A percentile compares a stretch with the other conserved stretches of the same genome.
These are phyloP conservation scores for Ploettnerulaceae sp. DNA, from an alignment of 2,329 filamentous ascomycete genomes.

Conservation along the genomic window DNA sequence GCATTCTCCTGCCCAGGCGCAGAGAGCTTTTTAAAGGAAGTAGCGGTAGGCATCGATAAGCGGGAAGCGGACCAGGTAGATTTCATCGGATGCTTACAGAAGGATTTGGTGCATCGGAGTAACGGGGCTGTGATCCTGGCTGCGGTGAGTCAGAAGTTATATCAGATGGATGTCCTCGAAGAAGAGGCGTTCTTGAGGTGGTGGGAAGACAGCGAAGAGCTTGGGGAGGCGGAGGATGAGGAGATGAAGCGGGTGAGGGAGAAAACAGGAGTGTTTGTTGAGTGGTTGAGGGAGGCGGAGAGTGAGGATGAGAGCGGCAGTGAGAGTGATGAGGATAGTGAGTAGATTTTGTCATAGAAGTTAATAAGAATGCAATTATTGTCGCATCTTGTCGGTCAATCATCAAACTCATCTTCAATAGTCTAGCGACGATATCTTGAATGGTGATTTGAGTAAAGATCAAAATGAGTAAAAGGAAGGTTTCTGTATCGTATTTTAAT, in stretches of 20 bases:
- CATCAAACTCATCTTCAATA: no score
- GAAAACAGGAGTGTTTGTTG: slow-evolving; percentile 73
- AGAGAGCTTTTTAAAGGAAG: slow-evolving; percentile 51
- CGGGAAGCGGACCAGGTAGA: slow-evolving; percentile 74
- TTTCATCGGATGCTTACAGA: slow-evolving; percentile 76
- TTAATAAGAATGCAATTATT: no score
- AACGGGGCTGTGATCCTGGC: slow-evolving; percentile 67
- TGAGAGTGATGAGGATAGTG: slow-evolving; percentile 50
- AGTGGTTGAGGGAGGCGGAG: slow-evolving; percentile 75
- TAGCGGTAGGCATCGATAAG: slow-evolving; percentile 59
- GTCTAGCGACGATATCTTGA: no score
- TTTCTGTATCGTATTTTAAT: no score
- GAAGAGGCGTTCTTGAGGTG: slow-evolving; percentile 84
- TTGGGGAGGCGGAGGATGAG: slow-evolving; percentile 59
- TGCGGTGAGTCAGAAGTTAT: slow-evolving; percentile 77
- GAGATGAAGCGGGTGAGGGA: slow-evolving; percentile 65
- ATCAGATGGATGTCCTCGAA: slow-evolving; percentile 77
- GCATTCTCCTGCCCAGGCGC: slow-evolving; percentile 53
- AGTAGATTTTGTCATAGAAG: no score
- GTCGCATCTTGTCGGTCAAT: no score
- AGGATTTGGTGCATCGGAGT: slow-evolving; percentile 63
- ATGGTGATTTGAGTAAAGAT: no score
- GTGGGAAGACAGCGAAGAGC: slow-evolving; percentile 65
- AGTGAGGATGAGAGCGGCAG: slow-evolving; percentile 47
- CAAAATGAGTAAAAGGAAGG: no score